Percentiles rank a stretch among this genome's conserved stretches.
phyloP scores from a whole-genome alignment of 73 alveolate species.

The Halteria grandinella region DNA sequence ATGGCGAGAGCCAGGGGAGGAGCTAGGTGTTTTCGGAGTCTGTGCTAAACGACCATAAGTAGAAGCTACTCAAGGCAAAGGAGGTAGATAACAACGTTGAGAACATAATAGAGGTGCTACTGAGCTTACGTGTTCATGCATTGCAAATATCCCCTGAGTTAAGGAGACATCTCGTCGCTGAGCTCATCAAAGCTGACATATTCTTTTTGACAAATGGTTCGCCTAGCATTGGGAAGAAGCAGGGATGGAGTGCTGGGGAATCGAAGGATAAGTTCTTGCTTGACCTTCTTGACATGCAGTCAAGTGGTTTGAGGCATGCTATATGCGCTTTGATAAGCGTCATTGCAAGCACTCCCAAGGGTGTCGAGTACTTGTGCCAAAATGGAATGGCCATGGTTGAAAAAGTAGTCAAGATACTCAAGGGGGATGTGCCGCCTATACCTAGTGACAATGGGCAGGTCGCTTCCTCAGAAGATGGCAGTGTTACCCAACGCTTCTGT shows the following conservation, averaged over 20 bases:
- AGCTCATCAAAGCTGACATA: slow-evolving; percentile 91
- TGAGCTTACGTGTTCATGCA: slow-evolving; percentile 95
- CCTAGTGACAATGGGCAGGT: no score
- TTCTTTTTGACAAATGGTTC: no score
- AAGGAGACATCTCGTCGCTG: slow-evolving; percentile 88
- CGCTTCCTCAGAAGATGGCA: slow-evolving; percentile 96
- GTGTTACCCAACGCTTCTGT: slow-evolving; percentile 94
- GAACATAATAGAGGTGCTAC: slow-evolving; percentile 89
- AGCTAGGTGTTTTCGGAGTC: slow-evolving; percentile 85
- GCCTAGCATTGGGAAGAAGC: slow-evolving; percentile 66
- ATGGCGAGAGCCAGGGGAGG: slow-evolving; percentile 49
- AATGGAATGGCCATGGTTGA: slow-evolving; percentile 84
- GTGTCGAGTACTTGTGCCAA: slow-evolving; percentile 89
- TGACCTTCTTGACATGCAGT: slow-evolving; percentile 30
- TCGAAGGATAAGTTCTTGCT: slow-evolving; percentile 36
- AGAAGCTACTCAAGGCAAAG: slow-evolving; percentile 87
- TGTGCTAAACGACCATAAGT: slow-evolving; percentile 95
- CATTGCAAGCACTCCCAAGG: slow-evolving; percentile 89
- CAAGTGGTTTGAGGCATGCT: slow-evolving; percentile 92
- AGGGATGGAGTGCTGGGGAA: slow-evolving; percentile 64
- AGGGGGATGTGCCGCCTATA: no score
- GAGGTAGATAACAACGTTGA: slow-evolving; percentile 79
- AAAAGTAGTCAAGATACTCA: slow-evolving; percentile 81
- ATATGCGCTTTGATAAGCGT: slow-evolving; percentile 90
- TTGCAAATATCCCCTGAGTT: slow-evolving; percentile 96